Evolutionary conservation across 2,329 filamentous ascomycete species (phyloP).

Genomic region (Aspergillus novofumigatus): DNA sequence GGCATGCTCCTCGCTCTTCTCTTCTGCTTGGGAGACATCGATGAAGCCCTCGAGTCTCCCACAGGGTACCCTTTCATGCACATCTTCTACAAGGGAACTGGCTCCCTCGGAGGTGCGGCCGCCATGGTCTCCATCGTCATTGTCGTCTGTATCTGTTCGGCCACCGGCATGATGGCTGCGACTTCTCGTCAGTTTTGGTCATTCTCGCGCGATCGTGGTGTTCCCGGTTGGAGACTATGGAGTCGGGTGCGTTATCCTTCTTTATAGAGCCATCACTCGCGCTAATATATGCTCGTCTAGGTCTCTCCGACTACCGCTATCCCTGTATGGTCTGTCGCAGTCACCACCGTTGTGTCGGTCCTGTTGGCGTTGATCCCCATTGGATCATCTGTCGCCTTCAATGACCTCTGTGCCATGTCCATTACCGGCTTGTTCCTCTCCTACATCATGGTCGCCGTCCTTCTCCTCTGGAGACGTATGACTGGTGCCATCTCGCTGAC

Average conservation of each 20-base stretch:
- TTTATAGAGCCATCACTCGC: neutral
- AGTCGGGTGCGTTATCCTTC: constrained; percentile 17
- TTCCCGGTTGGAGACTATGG: constrained; percentile 27
- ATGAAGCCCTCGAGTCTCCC: constrained; percentile 26
- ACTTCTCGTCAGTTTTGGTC: constrained; percentile 32
- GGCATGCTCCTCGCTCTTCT: constrained; percentile 33
- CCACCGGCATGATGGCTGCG: constrained; percentile 31
- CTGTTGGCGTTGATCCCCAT: constrained; percentile 50
- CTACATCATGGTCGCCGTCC: constrained; percentile 45
- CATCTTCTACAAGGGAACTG: constrained; percentile 44
- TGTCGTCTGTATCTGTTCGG: constrained; percentile 27
- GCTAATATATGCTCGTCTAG: neutral
- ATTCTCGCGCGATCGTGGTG: constrained; percentile 35
- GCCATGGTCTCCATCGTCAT: constrained; percentile 30
- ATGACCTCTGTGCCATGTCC: constrained; percentile 47
- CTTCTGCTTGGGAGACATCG: constrained; percentile 34
- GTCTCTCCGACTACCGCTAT: constrained; percentile 12
- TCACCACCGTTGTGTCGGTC: constrained; percentile 23
- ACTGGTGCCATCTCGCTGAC: constrained; percentile 22
- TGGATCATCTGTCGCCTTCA: constrained; percentile 47
- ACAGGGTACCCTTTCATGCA: constrained; percentile 38
- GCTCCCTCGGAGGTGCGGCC: constrained; percentile 31
- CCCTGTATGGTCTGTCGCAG: constrained; percentile 23
- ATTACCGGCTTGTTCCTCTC: constrained; percentile 45
- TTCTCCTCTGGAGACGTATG: constrained; percentile 42